A percentile compares a stretch with the other conserved stretches of the same genome.
phyloP scores from a whole-genome alignment of 345 rosid genomes.

The Atalantia buxifolia region DNA sequence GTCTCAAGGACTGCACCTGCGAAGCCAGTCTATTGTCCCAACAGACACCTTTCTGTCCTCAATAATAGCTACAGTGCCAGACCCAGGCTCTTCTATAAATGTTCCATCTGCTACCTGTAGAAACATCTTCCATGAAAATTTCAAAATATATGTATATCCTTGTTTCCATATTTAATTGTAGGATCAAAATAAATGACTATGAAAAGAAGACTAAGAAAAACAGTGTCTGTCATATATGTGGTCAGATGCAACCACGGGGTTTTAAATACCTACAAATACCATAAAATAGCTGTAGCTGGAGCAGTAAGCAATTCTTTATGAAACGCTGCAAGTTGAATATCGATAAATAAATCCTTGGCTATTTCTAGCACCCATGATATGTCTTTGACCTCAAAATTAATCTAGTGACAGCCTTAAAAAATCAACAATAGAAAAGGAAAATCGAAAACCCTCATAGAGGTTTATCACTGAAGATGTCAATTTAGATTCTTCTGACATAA shows the following conservation, averaged over 20 bases:
- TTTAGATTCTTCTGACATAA: not conserved
- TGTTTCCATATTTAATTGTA: not conserved
- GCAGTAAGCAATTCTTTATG: not conserved
- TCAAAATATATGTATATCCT: not conserved
- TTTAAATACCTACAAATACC: not conserved
- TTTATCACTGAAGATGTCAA: not conserved
- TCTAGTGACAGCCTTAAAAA: not conserved
- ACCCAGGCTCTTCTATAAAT: slow-evolving; percentile 90
- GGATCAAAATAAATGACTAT: not conserved
- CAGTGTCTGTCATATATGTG: not conserved
- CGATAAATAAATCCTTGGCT: not conserved
- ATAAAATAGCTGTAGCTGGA: not conserved
- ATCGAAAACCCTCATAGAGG: not conserved
- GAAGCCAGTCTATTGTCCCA: slow-evolving; percentile 90
- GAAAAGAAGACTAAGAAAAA: not conserved
- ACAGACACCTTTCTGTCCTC: slow-evolving; percentile 70
- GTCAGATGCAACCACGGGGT: not conserved
- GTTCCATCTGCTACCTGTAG: slow-evolving; percentile 77
- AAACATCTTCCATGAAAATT: slow-evolving; percentile 4
- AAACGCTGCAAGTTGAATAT: not conserved
- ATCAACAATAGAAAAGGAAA: not conserved
- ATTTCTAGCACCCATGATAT: not conserved
- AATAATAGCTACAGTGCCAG: slow-evolving; percentile 74
- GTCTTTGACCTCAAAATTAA: not conserved
- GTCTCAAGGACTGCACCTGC: slow-evolving; percentile 44